Conservation (phyloP, 306 rosid species). For the Malus asiatica region DNA sequence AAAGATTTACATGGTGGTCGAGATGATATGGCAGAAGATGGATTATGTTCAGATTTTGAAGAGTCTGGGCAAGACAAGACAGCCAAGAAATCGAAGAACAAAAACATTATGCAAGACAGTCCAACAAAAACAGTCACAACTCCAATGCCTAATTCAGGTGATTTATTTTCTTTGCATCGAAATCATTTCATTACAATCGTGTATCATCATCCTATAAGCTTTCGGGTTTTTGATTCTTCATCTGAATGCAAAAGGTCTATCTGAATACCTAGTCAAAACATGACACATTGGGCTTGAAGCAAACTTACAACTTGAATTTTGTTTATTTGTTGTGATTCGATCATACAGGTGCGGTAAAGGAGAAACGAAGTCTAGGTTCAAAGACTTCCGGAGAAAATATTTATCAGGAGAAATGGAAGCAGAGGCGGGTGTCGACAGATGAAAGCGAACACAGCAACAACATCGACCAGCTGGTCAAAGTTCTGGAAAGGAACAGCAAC, state of each 20-base stretch:
- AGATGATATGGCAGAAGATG: not conserved
- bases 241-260: not conserved
- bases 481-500: constrained; percentile 30
- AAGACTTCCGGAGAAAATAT: constrained; percentile 16
- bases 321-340: not conserved
- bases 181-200: not conserved
- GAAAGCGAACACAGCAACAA: constrained; percentile 11
- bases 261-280: not conserved
- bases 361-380: constrained; percentile 21
- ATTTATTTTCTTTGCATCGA: not conserved
- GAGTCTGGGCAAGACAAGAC: constrained; percentile 3
- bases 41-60: constrained; percentile 2
- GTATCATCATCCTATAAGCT: not conserved
- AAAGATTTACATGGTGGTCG: not conserved
- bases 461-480: constrained; percentile 20
- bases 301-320: not conserved
- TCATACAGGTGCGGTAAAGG: constrained; percentile 4
- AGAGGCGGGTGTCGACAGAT: constrained; percentile 26
- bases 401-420: constrained; percentile 35
- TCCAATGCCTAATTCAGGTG: constrained; percentile 10
- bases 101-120: not conserved
- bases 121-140: not conserved
- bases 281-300: not conserved
- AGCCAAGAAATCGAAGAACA: not conserved
- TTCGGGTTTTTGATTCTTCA: not conserved